phyloP scores from a whole-genome alignment of 108 stramenopile species.

The Mayamaea pseudoterrestris region DNA sequence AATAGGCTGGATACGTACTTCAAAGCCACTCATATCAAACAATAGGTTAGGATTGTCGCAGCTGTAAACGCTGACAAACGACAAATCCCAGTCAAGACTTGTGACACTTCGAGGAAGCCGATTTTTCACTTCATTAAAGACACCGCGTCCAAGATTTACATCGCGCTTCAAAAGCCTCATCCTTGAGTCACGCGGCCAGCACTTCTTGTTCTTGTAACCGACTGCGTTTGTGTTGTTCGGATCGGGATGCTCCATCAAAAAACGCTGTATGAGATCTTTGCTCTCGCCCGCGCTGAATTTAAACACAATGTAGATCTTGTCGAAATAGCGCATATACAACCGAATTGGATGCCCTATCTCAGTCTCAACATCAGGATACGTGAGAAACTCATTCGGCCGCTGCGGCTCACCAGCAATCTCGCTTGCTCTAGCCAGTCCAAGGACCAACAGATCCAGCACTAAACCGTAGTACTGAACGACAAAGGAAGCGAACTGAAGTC shows the following conservation, averaged over 20 bases:
- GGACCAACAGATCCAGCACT: slow-evolving; percentile 89
- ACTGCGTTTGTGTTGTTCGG: slow-evolving; percentile 99
- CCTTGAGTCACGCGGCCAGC: slow-evolving; percentile 98
- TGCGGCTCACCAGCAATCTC: slow-evolving; percentile 96
- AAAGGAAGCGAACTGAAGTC: slow-evolving; percentile 93
- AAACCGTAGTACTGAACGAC: slow-evolving; percentile 98
- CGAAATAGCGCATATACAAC: slow-evolving; percentile 96
- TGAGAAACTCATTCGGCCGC: slow-evolving; percentile 93
- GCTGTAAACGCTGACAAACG: slow-evolving; percentile 97
- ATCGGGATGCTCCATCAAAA: slow-evolving; percentile 98
- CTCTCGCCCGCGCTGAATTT: slow-evolving; percentile 91
- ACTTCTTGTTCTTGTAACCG: slow-evolving; percentile 98
- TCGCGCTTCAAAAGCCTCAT: slow-evolving; percentile 98
- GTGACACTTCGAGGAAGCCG: slow-evolving; percentile 93
- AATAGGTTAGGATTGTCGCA: slow-evolving; percentile 98
- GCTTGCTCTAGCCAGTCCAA: slow-evolving; percentile 92
- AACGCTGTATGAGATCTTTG: slow-evolving; percentile 96
- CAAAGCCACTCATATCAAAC: slow-evolving; percentile 98
- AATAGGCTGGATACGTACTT: slow-evolving; percentile 93
- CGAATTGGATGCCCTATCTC: slow-evolving; percentile 95
- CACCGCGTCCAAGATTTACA: slow-evolving; percentile 96
- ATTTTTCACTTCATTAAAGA: slow-evolving; percentile 99
- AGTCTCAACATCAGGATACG: slow-evolving; percentile 91
- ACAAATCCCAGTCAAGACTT: slow-evolving; percentile 96
- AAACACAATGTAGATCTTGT: slow-evolving; percentile 95